A percentile compares a stretch with the other conserved stretches of the same genome.
Conservation (phyloP, 345 rosid species). For the Lumnitzera littorea region DNA sequence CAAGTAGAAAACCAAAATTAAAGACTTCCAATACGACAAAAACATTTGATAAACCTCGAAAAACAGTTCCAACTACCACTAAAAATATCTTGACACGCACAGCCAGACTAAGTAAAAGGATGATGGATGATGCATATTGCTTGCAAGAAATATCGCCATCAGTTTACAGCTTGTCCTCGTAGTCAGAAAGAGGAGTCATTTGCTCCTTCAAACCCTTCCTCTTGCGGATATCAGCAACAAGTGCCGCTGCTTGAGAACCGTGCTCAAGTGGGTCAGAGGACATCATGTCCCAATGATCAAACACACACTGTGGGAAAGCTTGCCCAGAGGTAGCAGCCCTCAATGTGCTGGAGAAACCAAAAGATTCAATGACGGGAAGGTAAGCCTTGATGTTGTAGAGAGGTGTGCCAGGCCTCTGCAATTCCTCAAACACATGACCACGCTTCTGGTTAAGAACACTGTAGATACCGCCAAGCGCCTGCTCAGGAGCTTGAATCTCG, state of each 20-base stretch:
- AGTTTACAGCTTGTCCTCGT: conserved; percentile 46
- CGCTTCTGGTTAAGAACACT: conserved; percentile 81
- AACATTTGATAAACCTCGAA: no score
- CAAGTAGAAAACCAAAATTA: no score
- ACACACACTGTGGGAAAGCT: conserved; percentile 80
- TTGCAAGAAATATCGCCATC: no score
- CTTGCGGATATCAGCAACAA: conserved; percentile 41
- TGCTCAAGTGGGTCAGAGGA: conserved; percentile 42
- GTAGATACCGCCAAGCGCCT: conserved; percentile 87
- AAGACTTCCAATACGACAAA: no score
- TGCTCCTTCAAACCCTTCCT: conserved; percentile 62
- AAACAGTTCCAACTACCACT: no score
- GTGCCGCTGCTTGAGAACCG: conserved; percentile 35
- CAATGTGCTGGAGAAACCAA: conserved; percentile 59
- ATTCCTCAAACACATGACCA: conserved; percentile 77
- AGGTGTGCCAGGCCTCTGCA: conserved; percentile 83
- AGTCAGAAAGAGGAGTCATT: conserved; percentile 56
- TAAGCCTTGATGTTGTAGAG: conserved; percentile 82
- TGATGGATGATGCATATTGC: no score
- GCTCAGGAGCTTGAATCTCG: conserved; percentile 82
- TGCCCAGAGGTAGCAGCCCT: conserved; percentile 84
- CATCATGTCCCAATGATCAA: conserved; percentile 86
- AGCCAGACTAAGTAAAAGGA: no score
- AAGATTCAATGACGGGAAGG: conserved; percentile 69
- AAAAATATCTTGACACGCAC: no score